These are phyloP conservation scores for Leishmania braziliensis DNA, from an alignment of 208 protist genomes.

Conservation along the genomic window DNA sequence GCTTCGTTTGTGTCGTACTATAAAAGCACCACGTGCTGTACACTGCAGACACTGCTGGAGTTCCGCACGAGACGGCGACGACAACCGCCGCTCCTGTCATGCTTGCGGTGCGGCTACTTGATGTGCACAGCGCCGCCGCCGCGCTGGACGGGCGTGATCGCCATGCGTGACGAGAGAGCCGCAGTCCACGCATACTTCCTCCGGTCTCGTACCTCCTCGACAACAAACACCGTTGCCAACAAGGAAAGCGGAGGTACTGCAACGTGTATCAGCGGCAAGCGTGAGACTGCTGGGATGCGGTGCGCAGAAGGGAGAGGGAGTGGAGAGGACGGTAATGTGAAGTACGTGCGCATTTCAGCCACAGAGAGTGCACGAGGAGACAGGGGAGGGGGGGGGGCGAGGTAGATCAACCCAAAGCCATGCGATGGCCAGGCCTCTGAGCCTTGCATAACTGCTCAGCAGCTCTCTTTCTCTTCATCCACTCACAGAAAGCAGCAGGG, in stretches of 20 bases:
- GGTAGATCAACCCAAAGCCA: neutral
- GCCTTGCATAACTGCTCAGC: neutral
- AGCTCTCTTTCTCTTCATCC: neutral
- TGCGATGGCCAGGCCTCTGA: neutral
- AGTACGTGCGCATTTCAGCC: neutral
- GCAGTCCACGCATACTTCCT: neutral
- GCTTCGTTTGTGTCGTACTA: neutral
- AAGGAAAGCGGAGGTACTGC: neutral
- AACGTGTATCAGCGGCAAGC: neutral
- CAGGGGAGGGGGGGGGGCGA: neutral
- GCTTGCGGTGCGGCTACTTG: neutral
- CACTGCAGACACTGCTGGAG: neutral
- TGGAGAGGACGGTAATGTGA: neutral
- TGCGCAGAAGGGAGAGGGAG: neutral
- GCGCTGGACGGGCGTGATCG: neutral
- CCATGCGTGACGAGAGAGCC: neutral
- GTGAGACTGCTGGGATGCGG: neutral
- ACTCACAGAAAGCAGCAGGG: neutral
- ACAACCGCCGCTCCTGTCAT: neutral
- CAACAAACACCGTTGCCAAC: neutral
- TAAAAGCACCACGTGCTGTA: neutral
- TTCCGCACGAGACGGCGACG: neutral
- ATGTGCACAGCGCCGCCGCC: neutral
- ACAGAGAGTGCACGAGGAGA: neutral
- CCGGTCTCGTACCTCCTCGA: neutral